Evolutionary conservation across 305 asterid genomes (phyloP), one percentile per base, ranked within the genome.

Genomic region (Fraxinus paxiana): DNA sequence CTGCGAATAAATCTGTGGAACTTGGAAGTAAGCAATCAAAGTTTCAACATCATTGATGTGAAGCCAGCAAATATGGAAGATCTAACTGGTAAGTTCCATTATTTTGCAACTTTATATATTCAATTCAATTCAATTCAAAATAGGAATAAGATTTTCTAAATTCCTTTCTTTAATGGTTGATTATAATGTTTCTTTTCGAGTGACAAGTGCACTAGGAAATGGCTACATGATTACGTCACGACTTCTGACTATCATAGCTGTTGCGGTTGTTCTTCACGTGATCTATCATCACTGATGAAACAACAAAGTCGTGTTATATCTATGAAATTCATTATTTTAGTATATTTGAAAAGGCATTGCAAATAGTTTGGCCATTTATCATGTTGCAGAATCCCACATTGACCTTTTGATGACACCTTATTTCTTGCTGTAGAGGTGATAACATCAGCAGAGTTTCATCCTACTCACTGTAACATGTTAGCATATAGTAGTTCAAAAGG

Each of bases 401-500:
- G 37, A 34, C 34, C 18, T 75, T 28, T 84, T 61, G 77, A 78
- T 76, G 69, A 83, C 33, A 51, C 67, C 33, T 33, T 85, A 79
- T 86, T 85, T 79, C 51, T 79, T 73, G 30, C 86, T 87, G 87
- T 97, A 95, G 99, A 95, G 99, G 99, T 95, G 81, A 95, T 95
- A 85, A 95, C 99, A 75, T 93, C 99, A 76, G 99, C 99, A 69
- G 99, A 93, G 83, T 95, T 95, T 86, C 99, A 95, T 87, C 99
- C 99, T 84, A 87, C 92, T 79, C 98, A 93, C 74, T 95, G 99
- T 95, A 95, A 93, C 86, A 92, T 79, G 76, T 88, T 95, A 89
- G 99, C 96, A 71, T 95, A 95, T 85, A 95, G 99, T 91, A 93
- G 98, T 87, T 95, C 99, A 83, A 95, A 92, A 88, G 99, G 99